These are phyloP conservation scores for Corymbia citriodora DNA, from an alignment of 441 rosid genomes.

Conservation along the genomic window DNA sequence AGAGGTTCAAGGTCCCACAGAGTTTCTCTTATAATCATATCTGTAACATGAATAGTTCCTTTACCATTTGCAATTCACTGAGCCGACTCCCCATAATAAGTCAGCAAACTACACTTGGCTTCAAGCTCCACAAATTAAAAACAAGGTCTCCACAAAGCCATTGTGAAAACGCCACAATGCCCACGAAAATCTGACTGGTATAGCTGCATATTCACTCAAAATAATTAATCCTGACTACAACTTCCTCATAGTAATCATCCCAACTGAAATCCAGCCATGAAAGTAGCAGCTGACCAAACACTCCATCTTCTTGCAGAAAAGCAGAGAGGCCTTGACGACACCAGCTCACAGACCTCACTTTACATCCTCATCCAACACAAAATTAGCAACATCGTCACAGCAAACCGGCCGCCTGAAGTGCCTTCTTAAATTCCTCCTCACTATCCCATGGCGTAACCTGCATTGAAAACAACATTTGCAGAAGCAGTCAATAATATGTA, in stretches of 20 bases:
- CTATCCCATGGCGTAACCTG: constrained; percentile 65
- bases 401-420: constrained; percentile 67
- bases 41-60: not conserved
- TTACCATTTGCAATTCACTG: not conserved
- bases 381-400: constrained; percentile 1
- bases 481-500: not conserved
- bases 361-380: not conserved
- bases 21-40: not conserved
- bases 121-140: not conserved
- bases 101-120: not conserved
- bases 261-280: not conserved
- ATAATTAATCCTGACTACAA: not conserved
- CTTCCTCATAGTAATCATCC: not conserved
- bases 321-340: not conserved
- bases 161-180: not conserved
- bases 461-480: constrained; percentile 3
- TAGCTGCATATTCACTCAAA: not conserved
- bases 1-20: not conserved
- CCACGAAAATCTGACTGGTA: not conserved
- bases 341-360: not conserved
- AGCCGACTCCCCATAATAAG: not conserved
- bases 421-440: constrained; percentile 54
- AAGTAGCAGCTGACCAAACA: not conserved
- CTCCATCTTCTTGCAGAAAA: not conserved
- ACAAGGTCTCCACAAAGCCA: not conserved